phyloP scores from a whole-genome alignment of 495 filamentous ascomycete genomes.

The Ramalina intermedia region DNA sequence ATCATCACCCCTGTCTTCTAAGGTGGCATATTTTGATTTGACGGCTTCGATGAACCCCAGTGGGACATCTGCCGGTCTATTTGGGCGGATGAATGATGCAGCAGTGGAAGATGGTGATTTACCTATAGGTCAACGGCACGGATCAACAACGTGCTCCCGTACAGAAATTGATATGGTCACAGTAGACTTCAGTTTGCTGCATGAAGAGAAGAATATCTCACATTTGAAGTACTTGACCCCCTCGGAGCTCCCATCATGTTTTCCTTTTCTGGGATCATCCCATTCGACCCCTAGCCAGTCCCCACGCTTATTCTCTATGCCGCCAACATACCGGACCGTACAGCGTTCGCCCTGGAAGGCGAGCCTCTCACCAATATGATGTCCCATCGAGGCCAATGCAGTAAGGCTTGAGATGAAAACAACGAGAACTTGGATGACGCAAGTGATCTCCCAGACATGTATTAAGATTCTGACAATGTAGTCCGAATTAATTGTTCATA shows the following conservation, averaged over 20 bases:
- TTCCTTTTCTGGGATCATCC: slow-evolving; percentile 75
- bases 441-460: too few relatives aligned
- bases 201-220: slow-evolving; percentile 21
- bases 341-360: slow-evolving; percentile 62
- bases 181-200: too few relatives aligned
- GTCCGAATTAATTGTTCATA: too few relatives aligned
- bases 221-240: slow-evolving; percentile 75
- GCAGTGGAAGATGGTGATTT: slow-evolving; percentile 48
- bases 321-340: slow-evolving; percentile 73
- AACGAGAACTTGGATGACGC: too few relatives aligned
- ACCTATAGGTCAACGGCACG: slow-evolving; percentile 28
- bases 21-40: slow-evolving; percentile 62
- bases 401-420: background rate
- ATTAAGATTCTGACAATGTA: too few relatives aligned
- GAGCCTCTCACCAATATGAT: slow-evolving; percentile 51
- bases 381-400: background rate
- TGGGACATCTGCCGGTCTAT: slow-evolving; percentile 48
- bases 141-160: too few relatives aligned
- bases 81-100: slow-evolving; percentile 77
- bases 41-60: slow-evolving; percentile 67
- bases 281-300: slow-evolving; percentile 94
- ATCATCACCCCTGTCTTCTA: slow-evolving; percentile 17
- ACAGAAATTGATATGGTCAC: too few relatives aligned
- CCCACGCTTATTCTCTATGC: slow-evolving; percentile 59
- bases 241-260: slow-evolving; percentile 73